Evolutionary conservation across 1,139 yeast genomes (phyloP).

Genomic region (Hemisphaericaspora xylofermentans): DNA sequence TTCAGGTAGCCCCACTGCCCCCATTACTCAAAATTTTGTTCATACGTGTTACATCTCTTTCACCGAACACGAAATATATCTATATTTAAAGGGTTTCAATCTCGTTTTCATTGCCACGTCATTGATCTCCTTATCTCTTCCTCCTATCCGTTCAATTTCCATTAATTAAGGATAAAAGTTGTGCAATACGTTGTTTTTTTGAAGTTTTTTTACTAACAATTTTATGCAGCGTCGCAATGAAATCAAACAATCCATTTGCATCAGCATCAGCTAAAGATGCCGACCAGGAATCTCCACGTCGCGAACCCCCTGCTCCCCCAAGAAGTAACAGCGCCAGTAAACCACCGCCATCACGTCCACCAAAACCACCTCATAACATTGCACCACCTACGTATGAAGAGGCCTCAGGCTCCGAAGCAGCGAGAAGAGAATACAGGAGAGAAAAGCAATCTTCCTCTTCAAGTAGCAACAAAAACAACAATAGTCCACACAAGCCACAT

Average conservation of each 20-base stretch:
- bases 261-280: constrained; percentile 41
- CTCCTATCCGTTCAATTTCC: no score
- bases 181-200: no score
- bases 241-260: constrained; percentile 59
- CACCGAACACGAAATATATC: no score
- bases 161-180: no score
- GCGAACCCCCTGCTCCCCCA: constrained; percentile 33
- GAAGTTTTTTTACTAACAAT: constrained; percentile 20
- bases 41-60: no score
- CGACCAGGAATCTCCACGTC: constrained; percentile 35
- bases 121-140: no score
- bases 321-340: constrained; percentile 4
- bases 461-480: neutral
- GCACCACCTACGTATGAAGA: constrained; percentile 71
- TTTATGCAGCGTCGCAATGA: constrained; percentile 33
- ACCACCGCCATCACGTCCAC: constrained; percentile 33
- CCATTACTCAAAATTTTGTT: no score
- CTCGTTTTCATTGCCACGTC: no score
- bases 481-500: constrained; percentile 6
- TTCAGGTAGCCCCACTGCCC: no score
- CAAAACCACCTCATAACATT: constrained; percentile 21
- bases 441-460: constrained; percentile 44
- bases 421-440: constrained; percentile 47
- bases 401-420: constrained; percentile 52
- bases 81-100: no score